A percentile compares a stretch with the other conserved stretches of the same genome.
These are phyloP conservation scores for Thelonectria discophora DNA, from an alignment of 2,329 filamentous ascomycete species.

Conservation along the genomic window DNA sequence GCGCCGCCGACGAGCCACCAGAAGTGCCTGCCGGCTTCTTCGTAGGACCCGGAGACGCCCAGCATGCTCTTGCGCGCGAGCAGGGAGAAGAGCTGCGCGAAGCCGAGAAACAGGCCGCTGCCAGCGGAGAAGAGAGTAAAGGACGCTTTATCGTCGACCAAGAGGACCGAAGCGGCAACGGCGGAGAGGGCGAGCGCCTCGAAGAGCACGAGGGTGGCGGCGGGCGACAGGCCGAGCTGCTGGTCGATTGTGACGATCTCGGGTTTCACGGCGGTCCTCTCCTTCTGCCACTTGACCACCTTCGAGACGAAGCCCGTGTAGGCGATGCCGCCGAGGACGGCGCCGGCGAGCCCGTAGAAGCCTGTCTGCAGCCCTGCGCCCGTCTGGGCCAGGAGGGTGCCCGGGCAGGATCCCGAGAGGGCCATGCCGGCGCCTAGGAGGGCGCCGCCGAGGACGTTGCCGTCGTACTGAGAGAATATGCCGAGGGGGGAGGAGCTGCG, in stretches of 20 bases:
- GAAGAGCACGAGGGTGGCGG: constrained; percentile 51
- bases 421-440: constrained; percentile 73
- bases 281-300: constrained; percentile 43
- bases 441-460: constrained; percentile 70
- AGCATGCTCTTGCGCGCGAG: constrained; percentile 62
- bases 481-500: constrained; percentile 62
- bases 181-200: constrained; percentile 53
- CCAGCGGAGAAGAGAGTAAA: constrained; percentile 54
- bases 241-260: constrained; percentile 50
- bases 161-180: constrained; percentile 50
- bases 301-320: constrained; percentile 57
- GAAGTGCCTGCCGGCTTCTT: constrained; percentile 66
- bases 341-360: constrained; percentile 62
- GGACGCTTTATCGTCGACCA: constrained; percentile 33
- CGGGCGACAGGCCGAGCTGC: constrained; percentile 51
- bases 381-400: constrained; percentile 69
- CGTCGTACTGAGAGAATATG: constrained; percentile 65
- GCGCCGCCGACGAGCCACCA: constrained; percentile 52
- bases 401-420: constrained; percentile 71
- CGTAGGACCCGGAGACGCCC: constrained; percentile 69
- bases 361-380: constrained; percentile 63
- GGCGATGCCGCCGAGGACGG: constrained; percentile 62
- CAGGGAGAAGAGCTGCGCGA: constrained; percentile 66
- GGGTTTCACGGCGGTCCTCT: constrained; percentile 38
- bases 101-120: constrained; percentile 67